Conservation (phyloP, 148 eudicot species). For the Diospyros lotus region DNA sequence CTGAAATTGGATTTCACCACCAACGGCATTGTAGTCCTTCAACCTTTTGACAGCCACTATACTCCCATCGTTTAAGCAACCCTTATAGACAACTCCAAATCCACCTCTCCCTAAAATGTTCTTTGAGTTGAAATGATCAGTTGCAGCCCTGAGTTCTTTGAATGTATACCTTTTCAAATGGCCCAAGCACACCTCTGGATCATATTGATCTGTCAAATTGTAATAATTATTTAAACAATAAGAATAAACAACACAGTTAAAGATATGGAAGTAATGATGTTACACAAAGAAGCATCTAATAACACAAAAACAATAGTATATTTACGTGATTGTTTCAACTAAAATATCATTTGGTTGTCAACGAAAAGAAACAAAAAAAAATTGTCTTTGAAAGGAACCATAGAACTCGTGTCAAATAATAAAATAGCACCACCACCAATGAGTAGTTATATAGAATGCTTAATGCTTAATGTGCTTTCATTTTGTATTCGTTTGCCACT, state of each 20-base stretch:
- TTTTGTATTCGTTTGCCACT: background rate
- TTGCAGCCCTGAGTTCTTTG: slow-evolving; percentile 79
- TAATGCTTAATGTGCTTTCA: background rate
- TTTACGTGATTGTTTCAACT: background rate
- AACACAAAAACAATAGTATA: background rate
- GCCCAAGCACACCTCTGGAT: slow-evolving; percentile 83
- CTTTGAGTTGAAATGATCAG: slow-evolving; percentile 72
- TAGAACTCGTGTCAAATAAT: background rate
- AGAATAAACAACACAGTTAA: background rate
- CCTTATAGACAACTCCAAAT: slow-evolving; percentile 84
- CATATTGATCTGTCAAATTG: slow-evolving; percentile 64
- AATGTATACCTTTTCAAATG: slow-evolving; percentile 75
- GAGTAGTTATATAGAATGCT: background rate
- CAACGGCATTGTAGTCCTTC: slow-evolving; percentile 60
- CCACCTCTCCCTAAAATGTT: slow-evolving; percentile 87
- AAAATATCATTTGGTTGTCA: background rate
- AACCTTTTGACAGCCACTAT: slow-evolving; percentile 84
- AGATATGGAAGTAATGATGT: background rate
- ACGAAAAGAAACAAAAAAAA: too few species aligned
- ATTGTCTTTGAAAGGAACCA: background rate
- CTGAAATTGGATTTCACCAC: slow-evolving; percentile 86
- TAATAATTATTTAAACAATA: background rate
- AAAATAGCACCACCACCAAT: background rate
- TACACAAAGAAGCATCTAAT: background rate
- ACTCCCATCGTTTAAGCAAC: slow-evolving; percentile 64